Evolutionary conservation across 257 asterid species (phyloP).

Genomic region (Primulina tabacum): DNA sequence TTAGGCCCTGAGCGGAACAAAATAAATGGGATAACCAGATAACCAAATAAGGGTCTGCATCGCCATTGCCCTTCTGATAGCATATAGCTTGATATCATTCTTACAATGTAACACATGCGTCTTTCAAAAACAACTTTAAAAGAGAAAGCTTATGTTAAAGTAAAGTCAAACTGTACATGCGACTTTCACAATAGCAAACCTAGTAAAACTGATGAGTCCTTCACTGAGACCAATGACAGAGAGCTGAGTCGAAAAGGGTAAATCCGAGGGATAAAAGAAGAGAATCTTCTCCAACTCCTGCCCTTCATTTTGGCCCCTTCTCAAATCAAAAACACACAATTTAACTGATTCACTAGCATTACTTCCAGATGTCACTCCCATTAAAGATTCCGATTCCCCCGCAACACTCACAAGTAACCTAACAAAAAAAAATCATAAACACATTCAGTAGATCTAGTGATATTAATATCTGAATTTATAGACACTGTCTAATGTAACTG

Average conservation of each 20-base stretch:
- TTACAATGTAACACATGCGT: neutral
- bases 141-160: neutral
- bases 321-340: conserved; percentile 85
- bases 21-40: neutral
- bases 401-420: conserved; percentile 20
- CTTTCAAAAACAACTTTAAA: neutral
- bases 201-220: conserved; percentile 87
- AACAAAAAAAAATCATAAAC: neutral
- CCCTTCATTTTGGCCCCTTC: conserved; percentile 97
- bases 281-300: conserved; percentile 95
- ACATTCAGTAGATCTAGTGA: too few relatives aligned
- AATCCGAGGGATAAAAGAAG: conserved; percentile 81
- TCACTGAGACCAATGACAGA: conserved; percentile 94
- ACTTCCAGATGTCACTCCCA: conserved; percentile 68
- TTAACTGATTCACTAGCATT: conserved; percentile 54
- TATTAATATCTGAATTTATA: too few relatives aligned
- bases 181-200: conserved; percentile 35
- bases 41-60: neutral
- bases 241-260: conserved; percentile 69
- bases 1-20: neutral
- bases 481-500: too few relatives aligned
- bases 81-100: neutral
- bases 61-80: neutral
- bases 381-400: conserved; percentile 20
- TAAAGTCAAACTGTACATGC: neutral